phyloP scores from a whole-genome alignment of 2,329 filamentous ascomycete genomes.

The Penicillium sp. region DNA sequence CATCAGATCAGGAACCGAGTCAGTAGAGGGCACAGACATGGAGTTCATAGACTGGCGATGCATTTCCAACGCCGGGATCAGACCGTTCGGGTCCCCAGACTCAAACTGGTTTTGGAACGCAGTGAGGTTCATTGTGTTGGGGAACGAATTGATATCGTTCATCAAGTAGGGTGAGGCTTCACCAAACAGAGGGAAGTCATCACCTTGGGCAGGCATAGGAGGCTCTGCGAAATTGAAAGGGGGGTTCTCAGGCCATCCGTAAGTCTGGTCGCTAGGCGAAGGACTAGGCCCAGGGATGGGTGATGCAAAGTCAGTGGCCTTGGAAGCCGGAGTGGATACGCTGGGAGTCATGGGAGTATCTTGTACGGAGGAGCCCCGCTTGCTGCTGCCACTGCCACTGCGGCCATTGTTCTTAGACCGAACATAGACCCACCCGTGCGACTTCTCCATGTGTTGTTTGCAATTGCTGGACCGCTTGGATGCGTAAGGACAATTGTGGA shows the following conservation, averaged over 20 bases:
- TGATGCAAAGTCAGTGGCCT: slow-evolving; percentile 58
- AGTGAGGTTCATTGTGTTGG: slow-evolving; percentile 26
- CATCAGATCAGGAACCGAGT: slow-evolving; percentile 25
- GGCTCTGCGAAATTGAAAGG: slow-evolving; percentile 33
- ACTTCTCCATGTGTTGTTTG: slow-evolving; percentile 99
- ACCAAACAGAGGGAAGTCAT: slow-evolving; percentile 31
- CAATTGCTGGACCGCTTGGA: slow-evolving; percentile 96
- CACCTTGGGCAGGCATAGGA: slow-evolving; percentile 17
- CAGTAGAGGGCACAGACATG: slow-evolving; percentile 20
- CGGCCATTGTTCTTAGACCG: slow-evolving; percentile 91
- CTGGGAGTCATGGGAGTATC: slow-evolving; percentile 62
- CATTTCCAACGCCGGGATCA: slow-evolving; percentile 28
- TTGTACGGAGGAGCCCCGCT: slow-evolving; percentile 45
- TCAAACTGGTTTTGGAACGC: slow-evolving; percentile 32
- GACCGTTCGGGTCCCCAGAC: slow-evolving; percentile 28
- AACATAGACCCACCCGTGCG: slow-evolving; percentile 85
- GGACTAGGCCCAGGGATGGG: slow-evolving; percentile 32
- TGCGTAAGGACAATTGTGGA: slow-evolving; percentile 82
- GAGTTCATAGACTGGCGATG: slow-evolving; percentile 28
- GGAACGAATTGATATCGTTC: slow-evolving; percentile 22
- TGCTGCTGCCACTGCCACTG: slow-evolving; percentile 54
- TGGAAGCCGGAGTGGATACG: slow-evolving; percentile 63
- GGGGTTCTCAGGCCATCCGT: slow-evolving; percentile 17
- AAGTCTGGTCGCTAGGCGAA: slow-evolving; percentile 25
- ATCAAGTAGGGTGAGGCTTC: slow-evolving; percentile 22